Base-by-base conservation (phyloP, 306 rosid genomes). In the Prunus padus region DNA sequence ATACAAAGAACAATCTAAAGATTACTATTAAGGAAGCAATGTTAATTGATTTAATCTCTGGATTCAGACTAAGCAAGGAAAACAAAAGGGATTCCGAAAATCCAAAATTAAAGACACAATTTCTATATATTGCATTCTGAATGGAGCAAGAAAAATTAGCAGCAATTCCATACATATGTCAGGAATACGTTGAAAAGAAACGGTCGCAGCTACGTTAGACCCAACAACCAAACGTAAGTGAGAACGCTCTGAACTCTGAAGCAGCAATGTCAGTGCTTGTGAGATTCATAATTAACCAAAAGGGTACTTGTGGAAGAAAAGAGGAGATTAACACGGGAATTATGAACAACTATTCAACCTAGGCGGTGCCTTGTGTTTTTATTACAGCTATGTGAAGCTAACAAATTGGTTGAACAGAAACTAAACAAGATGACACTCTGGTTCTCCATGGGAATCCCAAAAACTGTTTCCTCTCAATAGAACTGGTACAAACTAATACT, bases 1-100 rank as follows among this genome's bases (percentile, higher is more conserved):
- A 44, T 44, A 73, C n/a, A 3, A 56, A 14, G 14, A 40, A 59
- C 49, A 3, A 57, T 14, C 16, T 40, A 26, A 57, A 20, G 20
- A 71, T 54, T 42, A 23, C 61, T 8, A 16, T 57, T 31, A 74
- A 7, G 37, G 51, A 49, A 77, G n/a, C 80, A 75, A 71, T 65
- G 64, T 16, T 15, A 28, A 61, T 6, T 42, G 18, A 51, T 26
- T 11, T 1, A 12, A 30, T 70, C 60, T 31, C 13, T 31, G 31
- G 30, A 51, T 50, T 51, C 40, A 40, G 25, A 23, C 20, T 16
- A 12, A 55, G 51, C 42, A 22, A 42, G 66, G 19, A 42, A 42
- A 25, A 59, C 13, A 45, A 14, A 57, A 67, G 6, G n/a, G 54
- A 45, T 5, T 72, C 42, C 28, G 0, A 47, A 72, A 40, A 31